These are phyloP conservation scores for Eutrema heterophyllum DNA, from an alignment of 345 rosid species.

Conservation along the genomic window DNA sequence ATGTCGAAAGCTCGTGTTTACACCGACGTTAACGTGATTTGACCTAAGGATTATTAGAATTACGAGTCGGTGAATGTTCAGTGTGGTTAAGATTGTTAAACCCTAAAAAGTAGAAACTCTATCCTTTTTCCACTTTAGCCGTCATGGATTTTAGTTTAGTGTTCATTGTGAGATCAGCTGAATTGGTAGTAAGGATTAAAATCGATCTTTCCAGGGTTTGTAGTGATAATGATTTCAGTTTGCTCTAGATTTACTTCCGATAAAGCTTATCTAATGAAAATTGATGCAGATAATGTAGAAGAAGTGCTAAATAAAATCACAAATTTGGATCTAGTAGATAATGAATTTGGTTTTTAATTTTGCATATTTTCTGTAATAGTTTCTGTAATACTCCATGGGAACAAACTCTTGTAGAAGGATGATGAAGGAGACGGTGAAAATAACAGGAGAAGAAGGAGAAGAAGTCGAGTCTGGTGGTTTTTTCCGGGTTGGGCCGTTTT, in stretches of 20 bases:
- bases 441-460: no score
- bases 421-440: no score
- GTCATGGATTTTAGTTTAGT: neutral
- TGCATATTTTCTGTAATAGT: neutral
- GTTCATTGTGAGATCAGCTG: neutral
- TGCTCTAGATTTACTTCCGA: neutral
- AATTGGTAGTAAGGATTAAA: no score
- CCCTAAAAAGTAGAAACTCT: neutral
- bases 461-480: no score
- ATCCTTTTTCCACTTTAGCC: neutral
- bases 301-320: neutral
- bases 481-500: no score
- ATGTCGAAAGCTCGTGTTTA: no score
- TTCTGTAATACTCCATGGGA: no score
- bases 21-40: slow-evolving; percentile 75
- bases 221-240: no score
- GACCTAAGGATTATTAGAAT: slow-evolving; percentile 96
- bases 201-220: no score
- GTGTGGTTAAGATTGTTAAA: slow-evolving; percentile 58
- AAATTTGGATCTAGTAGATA: neutral
- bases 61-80: slow-evolving; percentile 70
- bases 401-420: no score
- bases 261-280: neutral
- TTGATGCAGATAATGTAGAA: neutral
- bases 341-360: neutral